A percentile compares a stretch with the other conserved stretches of the same genome.
These are phyloP conservation scores for Trifolium repens DNA, from an alignment of 306 rosid species.

Conservation along the genomic window DNA sequence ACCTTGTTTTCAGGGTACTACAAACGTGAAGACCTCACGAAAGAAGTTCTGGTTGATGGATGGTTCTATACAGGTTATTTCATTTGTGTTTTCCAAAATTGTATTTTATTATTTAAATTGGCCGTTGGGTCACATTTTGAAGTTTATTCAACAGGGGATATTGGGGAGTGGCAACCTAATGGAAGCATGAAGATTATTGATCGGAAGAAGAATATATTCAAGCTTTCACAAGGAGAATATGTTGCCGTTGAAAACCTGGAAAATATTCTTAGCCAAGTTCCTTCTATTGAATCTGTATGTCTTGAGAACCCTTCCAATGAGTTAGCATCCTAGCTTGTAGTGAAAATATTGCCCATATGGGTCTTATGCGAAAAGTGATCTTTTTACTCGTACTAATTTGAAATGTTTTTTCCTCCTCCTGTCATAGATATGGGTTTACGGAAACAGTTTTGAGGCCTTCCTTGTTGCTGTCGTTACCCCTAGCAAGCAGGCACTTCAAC, in stretches of 20 bases:
- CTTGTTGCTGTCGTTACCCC: conserved; percentile 88
- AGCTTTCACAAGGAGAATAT: conserved; percentile 98
- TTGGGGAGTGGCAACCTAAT: conserved; percentile 95
- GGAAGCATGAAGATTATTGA: conserved; percentile 97
- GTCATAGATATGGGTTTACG: conserved; percentile 90
- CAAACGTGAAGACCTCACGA: conserved; percentile 93
- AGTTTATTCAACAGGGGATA: conserved; percentile 69
- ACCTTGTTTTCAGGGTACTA: conserved; percentile 89
- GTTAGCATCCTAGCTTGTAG: conserved; percentile 21
- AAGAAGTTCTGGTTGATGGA: conserved; percentile 80
- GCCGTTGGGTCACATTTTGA: conserved; percentile 9
- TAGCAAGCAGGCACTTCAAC: conserved; percentile 62
- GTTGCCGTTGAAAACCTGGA: conserved; percentile 98
- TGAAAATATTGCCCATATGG: conserved; percentile 20
- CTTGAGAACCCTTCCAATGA: conserved; percentile 28
- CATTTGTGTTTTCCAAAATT: conserved; percentile 34
- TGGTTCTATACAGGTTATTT: conserved; percentile 96
- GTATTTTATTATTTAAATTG: conserved; percentile 19
- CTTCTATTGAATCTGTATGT: conserved; percentile 79
- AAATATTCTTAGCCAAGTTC: conserved; percentile 71
- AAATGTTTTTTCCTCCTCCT: conserved; percentile 10
- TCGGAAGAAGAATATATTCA: conserved; percentile 96
- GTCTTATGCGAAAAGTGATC: background rate
- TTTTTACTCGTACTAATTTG: conserved; percentile 19
- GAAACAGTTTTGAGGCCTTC: conserved; percentile 94